Evolutionary conservation across 441 rosid species (phyloP), one percentile per base, ranked within the genome.

Genomic region (Arabidopsis lyrata): DNA sequence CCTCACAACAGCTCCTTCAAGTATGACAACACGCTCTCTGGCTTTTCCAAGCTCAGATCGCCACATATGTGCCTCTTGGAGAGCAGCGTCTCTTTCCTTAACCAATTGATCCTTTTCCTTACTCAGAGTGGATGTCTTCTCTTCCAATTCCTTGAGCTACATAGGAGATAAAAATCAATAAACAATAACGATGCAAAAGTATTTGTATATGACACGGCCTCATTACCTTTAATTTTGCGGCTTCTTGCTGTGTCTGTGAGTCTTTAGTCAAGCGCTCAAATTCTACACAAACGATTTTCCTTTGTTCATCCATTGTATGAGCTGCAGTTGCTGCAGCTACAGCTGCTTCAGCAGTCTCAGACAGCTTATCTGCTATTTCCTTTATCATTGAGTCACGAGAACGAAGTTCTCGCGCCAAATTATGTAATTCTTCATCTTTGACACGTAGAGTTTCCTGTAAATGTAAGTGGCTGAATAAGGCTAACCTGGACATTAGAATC

Each of bases 271-370:
- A 49, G 59, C 89, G 86, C 79, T 87, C 98, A 74, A 90, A 76
- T 82, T 95, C 98, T 38, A 81, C 80, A 63, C 86, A 87, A 48
- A 86, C 93, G 38, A 86, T 81, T 81, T 87, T 88, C 80, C 98
- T 85, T 49, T 95, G 99, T 78, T 91, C 95, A 81, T 92, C 97
- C 95, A 95, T 90, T 10, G 86, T 80, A 73, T 87, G 94, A 64
- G 98, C 96, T 15, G 99, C 97, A 58, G 89, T 79, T 56, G 99
- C 98, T 11, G 99, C 99, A 79, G 88, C 88, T 81, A 90, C 97
- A 56, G 98, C 99, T 73, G 99, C 98, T 83, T 95, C 99, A 70
- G 99, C 97, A 9, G 99, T 95, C 87, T 93, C 99, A n/a, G 98
- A 78, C 29, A 95, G 82, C 80, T 90, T 95, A 29, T 95, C 96